Evolutionary conservation across 345 rosid genomes (phyloP).

Genomic region (Carallia pectinifolia): DNA sequence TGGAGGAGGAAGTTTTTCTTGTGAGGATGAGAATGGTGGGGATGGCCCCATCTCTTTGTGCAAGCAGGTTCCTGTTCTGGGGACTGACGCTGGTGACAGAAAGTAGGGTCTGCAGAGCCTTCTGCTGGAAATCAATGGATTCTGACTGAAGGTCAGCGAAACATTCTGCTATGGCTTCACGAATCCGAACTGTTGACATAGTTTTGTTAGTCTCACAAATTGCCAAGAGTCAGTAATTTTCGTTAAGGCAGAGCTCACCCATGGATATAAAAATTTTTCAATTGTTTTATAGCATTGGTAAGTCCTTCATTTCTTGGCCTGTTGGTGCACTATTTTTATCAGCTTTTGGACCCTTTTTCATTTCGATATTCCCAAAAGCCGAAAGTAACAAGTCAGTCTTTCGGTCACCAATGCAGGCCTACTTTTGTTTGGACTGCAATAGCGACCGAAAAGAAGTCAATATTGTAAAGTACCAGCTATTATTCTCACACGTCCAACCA

Average conservation of each 20-base stretch:
- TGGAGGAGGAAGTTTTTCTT: slow-evolving; percentile 28
- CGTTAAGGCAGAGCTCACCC: background rate
- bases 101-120: slow-evolving; percentile 45
- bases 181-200: slow-evolving; percentile 31
- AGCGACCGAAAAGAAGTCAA: too few relatives aligned
- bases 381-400: too few relatives aligned
- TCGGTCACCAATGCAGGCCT: too few relatives aligned
- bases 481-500: too few relatives aligned
- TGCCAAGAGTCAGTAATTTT: background rate
- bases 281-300: slow-evolving; percentile 9
- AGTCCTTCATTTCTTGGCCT: slow-evolving; percentile 4
- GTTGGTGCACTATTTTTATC: background rate
- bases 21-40: slow-evolving; percentile 37
- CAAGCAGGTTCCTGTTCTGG: slow-evolving; percentile 39
- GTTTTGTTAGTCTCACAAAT: background rate
- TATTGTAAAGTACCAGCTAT: too few relatives aligned
- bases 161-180: slow-evolving; percentile 30
- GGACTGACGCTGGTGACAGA: slow-evolving; percentile 48
- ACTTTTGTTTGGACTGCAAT: too few relatives aligned
- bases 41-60: slow-evolving; percentile 41
- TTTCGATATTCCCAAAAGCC: slow-evolving; percentile 4
- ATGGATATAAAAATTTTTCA: background rate
- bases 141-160: slow-evolving; percentile 36
- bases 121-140: slow-evolving; percentile 34
- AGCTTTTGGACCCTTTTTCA: background rate